Conservation (phyloP, 2,329 filamentous ascomycete genomes). For the Calonectria henricotiae region DNA sequence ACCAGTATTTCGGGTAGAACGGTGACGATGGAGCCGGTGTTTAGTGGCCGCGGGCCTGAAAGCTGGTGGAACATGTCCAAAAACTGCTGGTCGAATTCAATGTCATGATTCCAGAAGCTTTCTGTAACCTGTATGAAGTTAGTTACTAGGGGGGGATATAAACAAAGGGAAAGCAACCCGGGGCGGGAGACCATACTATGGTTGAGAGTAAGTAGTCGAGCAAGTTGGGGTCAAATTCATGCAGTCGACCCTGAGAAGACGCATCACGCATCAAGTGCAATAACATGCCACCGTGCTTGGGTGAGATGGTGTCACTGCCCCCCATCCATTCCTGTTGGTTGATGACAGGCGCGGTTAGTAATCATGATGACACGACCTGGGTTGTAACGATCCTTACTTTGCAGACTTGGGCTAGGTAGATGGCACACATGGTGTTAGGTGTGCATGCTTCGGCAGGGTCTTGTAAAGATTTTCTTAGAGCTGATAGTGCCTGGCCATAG, state of each 20-base stretch:
- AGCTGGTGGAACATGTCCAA: background rate
- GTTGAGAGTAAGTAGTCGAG: constrained; percentile 22
- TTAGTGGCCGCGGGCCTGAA: constrained; percentile 2
- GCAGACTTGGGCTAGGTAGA: constrained; percentile 18
- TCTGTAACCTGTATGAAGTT: background rate
- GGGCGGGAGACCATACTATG: background rate
- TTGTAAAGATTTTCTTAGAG: background rate
- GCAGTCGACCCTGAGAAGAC: background rate
- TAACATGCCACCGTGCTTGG: constrained; percentile 6
- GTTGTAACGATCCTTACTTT: background rate
- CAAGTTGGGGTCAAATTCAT: constrained; percentile 5
- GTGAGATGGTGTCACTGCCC: constrained; percentile 7
- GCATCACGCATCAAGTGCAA: constrained; percentile 15
- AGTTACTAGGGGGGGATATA: background rate
- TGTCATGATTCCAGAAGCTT: constrained; percentile 22
- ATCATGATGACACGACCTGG: background rate
- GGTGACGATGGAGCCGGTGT: background rate
- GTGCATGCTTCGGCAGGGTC: background rate
- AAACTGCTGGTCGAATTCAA: constrained; percentile 5
- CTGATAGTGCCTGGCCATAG: background rate
- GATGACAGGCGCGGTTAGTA: background rate
- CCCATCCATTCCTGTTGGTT: constrained; percentile 18
- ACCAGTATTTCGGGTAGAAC: constrained; percentile 7
- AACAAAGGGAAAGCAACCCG: background rate
- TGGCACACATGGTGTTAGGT: constrained; percentile 13